Percentiles rank a stretch among this genome's conserved stretches.
Conservation (phyloP, 148 eudicot species). For the Hydrangea macrophylla region DNA sequence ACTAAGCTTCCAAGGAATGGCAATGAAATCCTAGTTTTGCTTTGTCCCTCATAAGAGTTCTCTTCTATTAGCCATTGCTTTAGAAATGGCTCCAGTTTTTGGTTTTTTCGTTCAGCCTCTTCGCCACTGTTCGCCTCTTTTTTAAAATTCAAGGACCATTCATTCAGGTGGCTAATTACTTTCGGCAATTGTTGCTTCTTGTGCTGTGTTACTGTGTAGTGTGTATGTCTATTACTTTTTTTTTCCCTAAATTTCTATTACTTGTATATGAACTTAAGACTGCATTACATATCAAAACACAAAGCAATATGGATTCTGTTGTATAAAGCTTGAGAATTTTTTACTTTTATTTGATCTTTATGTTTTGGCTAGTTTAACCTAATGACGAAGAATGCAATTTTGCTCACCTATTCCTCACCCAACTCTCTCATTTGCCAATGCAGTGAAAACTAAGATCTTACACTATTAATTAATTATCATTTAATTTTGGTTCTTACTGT, state of each 20-base stretch:
- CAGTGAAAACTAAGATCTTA: too few relatives aligned
- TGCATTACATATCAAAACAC: not conserved
- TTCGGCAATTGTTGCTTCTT: not conserved
- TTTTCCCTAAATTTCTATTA: not conserved
- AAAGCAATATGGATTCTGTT: not conserved
- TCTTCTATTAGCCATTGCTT: not conserved
- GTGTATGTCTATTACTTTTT: too few relatives aligned
- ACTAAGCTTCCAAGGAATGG: constrained; percentile 3
- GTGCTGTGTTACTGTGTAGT: too few relatives aligned
- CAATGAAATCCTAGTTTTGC: not conserved
- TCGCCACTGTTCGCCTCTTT: not conserved
- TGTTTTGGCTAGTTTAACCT: too few relatives aligned
- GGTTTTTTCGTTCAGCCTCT: not conserved
- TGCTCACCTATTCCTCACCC: too few relatives aligned
- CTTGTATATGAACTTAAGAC: not conserved
- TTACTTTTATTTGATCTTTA: too few relatives aligned
- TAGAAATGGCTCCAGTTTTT: not conserved
- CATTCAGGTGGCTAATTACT: not conserved
- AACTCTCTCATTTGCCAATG: too few relatives aligned
- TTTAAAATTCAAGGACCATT: not conserved
- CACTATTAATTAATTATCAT: too few relatives aligned
- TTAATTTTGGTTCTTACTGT: too few relatives aligned
- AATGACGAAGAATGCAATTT: too few relatives aligned
- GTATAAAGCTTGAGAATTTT: too few relatives aligned
- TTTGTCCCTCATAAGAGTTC: not conserved